Conservation (phyloP, 495 filamentous ascomycete genomes). For the Penicillium malachiteum region DNA sequence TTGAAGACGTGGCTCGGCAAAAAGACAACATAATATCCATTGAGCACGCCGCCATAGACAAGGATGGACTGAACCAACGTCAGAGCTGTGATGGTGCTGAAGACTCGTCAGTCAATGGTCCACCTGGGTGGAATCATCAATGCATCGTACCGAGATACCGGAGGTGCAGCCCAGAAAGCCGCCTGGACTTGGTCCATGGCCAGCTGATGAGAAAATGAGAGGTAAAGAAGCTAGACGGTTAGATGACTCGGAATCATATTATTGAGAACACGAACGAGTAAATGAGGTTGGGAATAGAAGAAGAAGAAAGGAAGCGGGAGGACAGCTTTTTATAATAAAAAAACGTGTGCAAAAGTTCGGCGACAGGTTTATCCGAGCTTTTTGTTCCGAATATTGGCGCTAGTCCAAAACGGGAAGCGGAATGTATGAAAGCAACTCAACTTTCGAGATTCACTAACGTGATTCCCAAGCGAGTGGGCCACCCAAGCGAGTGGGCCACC, state of each 20-base stretch:
- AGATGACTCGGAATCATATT: slow-evolving; percentile 8
- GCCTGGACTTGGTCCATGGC: slow-evolving; percentile 47
- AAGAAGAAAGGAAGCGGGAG: slow-evolving; percentile 14
- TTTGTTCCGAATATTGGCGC: background rate
- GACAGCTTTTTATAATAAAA: slow-evolving; percentile 19
- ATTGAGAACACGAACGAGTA: slow-evolving; percentile 4
- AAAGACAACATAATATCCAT: slow-evolving; percentile 57
- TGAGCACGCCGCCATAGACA: slow-evolving; percentile 60
- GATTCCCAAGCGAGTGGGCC: too few species aligned
- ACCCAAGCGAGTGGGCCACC: too few species aligned
- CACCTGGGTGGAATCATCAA: background rate
- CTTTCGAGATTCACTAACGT: too few species aligned
- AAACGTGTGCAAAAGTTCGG: slow-evolving; percentile 24
- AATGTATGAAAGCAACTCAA: background rate
- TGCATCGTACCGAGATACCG: slow-evolving; percentile 60
- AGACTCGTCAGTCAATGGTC: slow-evolving; percentile 18
- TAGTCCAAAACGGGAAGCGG: background rate
- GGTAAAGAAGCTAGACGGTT: slow-evolving; percentile 8
- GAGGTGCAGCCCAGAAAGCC: slow-evolving; percentile 68
- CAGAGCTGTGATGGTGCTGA: slow-evolving; percentile 69
- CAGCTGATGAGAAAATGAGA: slow-evolving; percentile 3
- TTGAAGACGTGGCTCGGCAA: slow-evolving; percentile 53
- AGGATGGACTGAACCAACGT: slow-evolving; percentile 62
- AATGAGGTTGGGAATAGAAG: slow-evolving; percentile 9
- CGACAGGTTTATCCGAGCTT: background rate